These are phyloP conservation scores for Xylaria acuta DNA, from an alignment of 495 filamentous ascomycete species.

Conservation along the genomic window DNA sequence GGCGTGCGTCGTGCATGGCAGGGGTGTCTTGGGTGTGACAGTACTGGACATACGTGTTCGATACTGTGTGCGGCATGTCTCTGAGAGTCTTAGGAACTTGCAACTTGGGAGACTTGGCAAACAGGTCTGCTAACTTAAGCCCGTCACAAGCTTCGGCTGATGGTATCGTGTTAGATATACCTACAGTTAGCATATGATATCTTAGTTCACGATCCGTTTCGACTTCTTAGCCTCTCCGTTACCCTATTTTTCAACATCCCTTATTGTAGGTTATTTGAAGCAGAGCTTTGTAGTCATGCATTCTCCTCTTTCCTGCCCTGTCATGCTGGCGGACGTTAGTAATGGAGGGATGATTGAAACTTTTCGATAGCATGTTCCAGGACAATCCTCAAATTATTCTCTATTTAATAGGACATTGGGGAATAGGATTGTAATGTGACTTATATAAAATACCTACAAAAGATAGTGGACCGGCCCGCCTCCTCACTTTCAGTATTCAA, in stretches of 20 bases:
- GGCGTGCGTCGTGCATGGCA: background rate
- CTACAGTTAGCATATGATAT: slow-evolving; percentile 4
- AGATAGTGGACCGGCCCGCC: background rate
- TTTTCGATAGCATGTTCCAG: background rate
- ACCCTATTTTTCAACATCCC: background rate
- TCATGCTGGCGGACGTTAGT: too few relatives aligned
- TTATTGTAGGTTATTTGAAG: background rate
- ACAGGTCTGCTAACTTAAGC: background rate
- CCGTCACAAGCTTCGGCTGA: slow-evolving; percentile 3
- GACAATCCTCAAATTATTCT: background rate
- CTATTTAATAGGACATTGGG: background rate
- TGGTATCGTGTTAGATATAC: background rate
- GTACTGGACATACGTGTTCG: too few relatives aligned
- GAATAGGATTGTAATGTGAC: background rate
- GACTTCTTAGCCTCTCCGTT: background rate
- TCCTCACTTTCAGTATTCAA: too few relatives aligned
- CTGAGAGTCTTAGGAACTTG: slow-evolving; percentile 12
- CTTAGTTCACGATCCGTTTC: background rate
- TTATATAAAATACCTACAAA: background rate
- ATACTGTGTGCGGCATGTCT: slow-evolving; percentile 21
- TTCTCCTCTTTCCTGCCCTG: background rate
- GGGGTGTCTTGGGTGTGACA: background rate
- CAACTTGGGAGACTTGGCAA: background rate
- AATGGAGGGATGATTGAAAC: background rate
- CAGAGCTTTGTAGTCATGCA: background rate